Evolutionary conservation across 2,329 filamentous ascomycete genomes (phyloP).

Genomic region (Akanthomyces lecanii): DNA sequence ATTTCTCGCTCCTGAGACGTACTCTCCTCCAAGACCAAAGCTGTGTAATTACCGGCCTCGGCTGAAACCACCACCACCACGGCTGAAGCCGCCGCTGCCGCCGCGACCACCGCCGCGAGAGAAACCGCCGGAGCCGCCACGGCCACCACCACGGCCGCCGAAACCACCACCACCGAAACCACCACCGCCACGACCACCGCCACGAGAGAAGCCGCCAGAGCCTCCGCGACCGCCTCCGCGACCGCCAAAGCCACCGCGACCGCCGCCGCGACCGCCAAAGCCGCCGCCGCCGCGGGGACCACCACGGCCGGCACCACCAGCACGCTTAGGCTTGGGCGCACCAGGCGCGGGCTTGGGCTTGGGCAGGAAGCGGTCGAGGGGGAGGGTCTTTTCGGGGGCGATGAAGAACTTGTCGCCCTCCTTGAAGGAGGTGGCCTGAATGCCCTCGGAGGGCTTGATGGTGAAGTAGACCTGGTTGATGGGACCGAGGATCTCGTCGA

Average conservation of each 20-base stretch:
- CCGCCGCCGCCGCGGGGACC: constrained; percentile 21
- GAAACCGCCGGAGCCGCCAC: constrained; percentile 17
- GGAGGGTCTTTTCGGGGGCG: constrained; percentile 87
- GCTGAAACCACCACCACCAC: constrained; percentile 29
- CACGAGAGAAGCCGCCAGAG: constrained; percentile 19
- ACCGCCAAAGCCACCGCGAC: constrained; percentile 25
- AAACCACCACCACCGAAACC: constrained; percentile 21
- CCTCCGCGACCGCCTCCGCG: constrained; percentile 22
- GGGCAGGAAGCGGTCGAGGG: constrained; percentile 92
- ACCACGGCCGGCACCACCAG: constrained; percentile 28
- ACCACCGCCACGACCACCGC: constrained; percentile 13
- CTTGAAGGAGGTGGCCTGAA: constrained; percentile 93
- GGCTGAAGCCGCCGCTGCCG: constrained; percentile 21
- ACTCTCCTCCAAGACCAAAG: constrained; percentile 12
- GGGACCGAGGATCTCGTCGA: constrained; percentile 95
- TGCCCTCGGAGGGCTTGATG: constrained; percentile 94
- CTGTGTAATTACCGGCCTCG: constrained; percentile 23
- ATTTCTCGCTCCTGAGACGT: background rate
- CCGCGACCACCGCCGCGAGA: constrained; percentile 14
- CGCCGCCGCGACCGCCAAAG: constrained; percentile 21
- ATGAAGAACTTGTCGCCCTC: constrained; percentile 97
- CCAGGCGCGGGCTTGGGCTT: constrained; percentile 76
- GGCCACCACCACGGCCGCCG: constrained; percentile 21
- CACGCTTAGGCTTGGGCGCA: constrained; percentile 59
- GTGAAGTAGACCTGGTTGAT: constrained; percentile 99